Conservation (phyloP, 306 rosid species). For the Erythrophleum fordii region DNA sequence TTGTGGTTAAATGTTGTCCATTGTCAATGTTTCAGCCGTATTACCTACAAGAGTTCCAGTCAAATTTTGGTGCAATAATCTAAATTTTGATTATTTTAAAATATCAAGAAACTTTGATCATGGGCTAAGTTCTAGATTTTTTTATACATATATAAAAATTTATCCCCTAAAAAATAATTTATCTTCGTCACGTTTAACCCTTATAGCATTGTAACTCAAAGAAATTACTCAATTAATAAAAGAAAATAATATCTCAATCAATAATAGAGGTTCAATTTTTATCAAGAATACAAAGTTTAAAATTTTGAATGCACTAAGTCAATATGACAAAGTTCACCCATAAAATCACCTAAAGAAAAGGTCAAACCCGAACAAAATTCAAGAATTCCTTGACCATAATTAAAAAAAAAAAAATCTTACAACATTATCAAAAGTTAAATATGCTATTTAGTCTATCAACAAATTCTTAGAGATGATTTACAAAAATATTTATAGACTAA, state of each 20-base stretch:
- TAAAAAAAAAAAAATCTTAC: not conserved
- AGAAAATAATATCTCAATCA: not conserved
- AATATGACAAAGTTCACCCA: not conserved
- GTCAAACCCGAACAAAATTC: not conserved
- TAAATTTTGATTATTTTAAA: not conserved
- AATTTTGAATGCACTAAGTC: not conserved
- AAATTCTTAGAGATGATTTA: not conserved
- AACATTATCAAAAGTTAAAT: not conserved
- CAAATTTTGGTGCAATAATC: not conserved
- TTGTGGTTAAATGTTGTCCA: conserved; percentile 1
- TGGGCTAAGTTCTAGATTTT: no score
- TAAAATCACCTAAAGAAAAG: not conserved
- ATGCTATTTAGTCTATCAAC: not conserved
- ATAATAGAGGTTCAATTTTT: not conserved
- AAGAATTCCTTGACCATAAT: not conserved
- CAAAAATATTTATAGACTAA: not conserved
- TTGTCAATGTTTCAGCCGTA: not conserved
- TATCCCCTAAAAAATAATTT: no score
- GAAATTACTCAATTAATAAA: not conserved
- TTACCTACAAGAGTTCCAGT: not conserved
- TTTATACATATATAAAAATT: no score
- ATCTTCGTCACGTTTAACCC: no score
- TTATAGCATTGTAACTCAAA: not conserved
- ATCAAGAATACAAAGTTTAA: not conserved
- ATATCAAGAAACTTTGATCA: no score